These are phyloP conservation scores for Erysimum cheiranthoides DNA, from an alignment of 345 rosid genomes.

Conservation along the genomic window DNA sequence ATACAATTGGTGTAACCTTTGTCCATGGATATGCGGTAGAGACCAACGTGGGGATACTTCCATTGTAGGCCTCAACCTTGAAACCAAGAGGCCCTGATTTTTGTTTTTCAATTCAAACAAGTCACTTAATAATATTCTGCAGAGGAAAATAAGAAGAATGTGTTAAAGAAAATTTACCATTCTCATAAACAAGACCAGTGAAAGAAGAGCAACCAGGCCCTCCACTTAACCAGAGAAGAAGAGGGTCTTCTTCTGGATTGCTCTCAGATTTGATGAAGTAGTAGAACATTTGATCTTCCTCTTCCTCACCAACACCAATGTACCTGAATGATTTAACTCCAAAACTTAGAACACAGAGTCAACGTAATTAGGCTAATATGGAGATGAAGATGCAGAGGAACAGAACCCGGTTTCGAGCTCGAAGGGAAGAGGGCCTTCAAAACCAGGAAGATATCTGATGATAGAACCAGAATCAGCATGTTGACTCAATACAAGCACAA, in stretches of 20 bases:
- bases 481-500: constrained; percentile 10
- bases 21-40: constrained; percentile 73
- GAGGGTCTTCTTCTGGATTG: constrained; percentile 50
- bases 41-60: constrained; percentile 62
- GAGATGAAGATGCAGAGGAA: background rate
- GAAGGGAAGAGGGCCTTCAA: constrained; percentile 55
- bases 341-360: background rate
- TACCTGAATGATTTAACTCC: constrained; percentile 37
- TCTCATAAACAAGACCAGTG: constrained; percentile 42
- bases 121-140: background rate
- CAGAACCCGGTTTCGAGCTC: constrained; percentile 60
- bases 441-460: constrained; percentile 53
- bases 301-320: constrained; percentile 46
- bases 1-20: constrained; percentile 55
- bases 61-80: constrained; percentile 55
- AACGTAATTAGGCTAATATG: background rate
- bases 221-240: constrained; percentile 46
- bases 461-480: constrained; percentile 36
- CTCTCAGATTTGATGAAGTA: constrained; percentile 50
- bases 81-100: constrained; percentile 60
- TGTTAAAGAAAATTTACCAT: constrained; percentile 28
- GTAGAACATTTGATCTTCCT: constrained; percentile 47
- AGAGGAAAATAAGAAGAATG: background rate
- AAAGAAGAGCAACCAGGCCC: constrained; percentile 55
- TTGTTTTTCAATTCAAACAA: background rate